phyloP scores from a whole-genome alignment of 768 basidiomycete species.

The Trametes cingulata region DNA sequence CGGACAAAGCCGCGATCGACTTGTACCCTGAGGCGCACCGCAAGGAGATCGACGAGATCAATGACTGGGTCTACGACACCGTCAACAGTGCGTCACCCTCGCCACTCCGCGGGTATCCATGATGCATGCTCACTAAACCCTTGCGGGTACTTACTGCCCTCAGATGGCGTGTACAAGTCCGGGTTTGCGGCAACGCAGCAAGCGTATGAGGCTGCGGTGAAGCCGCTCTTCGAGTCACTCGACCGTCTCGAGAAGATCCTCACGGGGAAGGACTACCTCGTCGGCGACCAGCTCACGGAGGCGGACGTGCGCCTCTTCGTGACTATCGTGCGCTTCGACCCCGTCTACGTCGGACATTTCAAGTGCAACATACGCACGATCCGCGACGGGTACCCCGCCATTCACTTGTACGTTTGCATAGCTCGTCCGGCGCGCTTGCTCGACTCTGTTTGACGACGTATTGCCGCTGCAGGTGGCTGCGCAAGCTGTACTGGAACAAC shows the following conservation, averaged over 20 bases:
- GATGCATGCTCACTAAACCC: neutral
- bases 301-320: constrained; percentile 88
- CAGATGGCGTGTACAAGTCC: constrained; percentile 85
- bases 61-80: constrained; percentile 83
- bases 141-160: neutral
- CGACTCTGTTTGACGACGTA: neutral
- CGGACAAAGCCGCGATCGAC: constrained; percentile 65
- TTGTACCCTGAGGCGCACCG: constrained; percentile 77
- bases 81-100: constrained; percentile 69
- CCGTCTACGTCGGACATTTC: constrained; percentile 90
- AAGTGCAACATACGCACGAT: constrained; percentile 90
- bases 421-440: no score
- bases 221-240: constrained; percentile 72
- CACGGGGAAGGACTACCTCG: constrained; percentile 76
- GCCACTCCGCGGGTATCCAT: neutral
- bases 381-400: constrained; percentile 82
- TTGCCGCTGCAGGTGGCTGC: constrained; percentile 61
- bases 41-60: constrained; percentile 78
- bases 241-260: constrained; percentile 81
- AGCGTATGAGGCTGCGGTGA: constrained; percentile 80
- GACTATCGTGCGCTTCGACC: constrained; percentile 93
- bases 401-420: constrained; percentile 53
- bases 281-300: constrained; percentile 83
- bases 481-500: constrained; percentile 89
- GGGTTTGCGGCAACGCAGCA: constrained; percentile 84